Percentiles rank a stretch among this genome's conserved stretches.
phyloP scores from a whole-genome alignment of 345 rosid genomes.

The Geranium rotundifolium region DNA sequence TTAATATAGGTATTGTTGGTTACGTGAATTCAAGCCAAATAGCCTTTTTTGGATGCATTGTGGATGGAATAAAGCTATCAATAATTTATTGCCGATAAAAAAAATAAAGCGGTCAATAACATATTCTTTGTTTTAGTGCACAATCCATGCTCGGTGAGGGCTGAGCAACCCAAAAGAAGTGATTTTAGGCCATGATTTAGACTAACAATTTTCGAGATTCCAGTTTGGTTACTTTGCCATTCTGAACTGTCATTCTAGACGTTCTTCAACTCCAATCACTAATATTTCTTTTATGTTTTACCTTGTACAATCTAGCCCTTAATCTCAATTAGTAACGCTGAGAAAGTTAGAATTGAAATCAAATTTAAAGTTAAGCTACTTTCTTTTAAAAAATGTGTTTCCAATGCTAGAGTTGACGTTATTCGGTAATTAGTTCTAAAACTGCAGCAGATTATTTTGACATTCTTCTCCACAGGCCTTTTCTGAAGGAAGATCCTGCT shows the following conservation, averaged over 20 bases:
- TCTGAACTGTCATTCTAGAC: neutral
- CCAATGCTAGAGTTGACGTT: constrained; percentile 3
- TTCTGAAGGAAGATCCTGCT: constrained; percentile 84
- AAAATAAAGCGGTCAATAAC: neutral
- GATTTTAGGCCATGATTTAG: neutral
- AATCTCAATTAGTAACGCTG: too few relatives aligned
- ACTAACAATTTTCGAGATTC: neutral
- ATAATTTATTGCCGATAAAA: too few relatives aligned
- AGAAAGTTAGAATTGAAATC: too few relatives aligned
- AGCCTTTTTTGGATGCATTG: neutral
- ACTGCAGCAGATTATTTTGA: constrained; percentile 55
- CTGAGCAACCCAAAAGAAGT: neutral
- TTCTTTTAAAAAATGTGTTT: neutral
- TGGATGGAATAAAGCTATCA: neutral
- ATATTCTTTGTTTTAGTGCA: neutral
- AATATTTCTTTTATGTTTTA: too few relatives aligned
- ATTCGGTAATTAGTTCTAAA: constrained; percentile 42
- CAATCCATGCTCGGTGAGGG: neutral
- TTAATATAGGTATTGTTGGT: too few relatives aligned
- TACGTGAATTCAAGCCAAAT: neutral
- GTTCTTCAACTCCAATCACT: neutral
- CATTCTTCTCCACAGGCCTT: constrained; percentile 71
- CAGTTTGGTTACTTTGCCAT: neutral
- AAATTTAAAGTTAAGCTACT: neutral
- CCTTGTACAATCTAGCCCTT: neutral